These are phyloP conservation scores for Kalmanozyma brasiliensis DNA, from an alignment of 1,284 basidiomycete genomes.

Conservation along the genomic window DNA sequence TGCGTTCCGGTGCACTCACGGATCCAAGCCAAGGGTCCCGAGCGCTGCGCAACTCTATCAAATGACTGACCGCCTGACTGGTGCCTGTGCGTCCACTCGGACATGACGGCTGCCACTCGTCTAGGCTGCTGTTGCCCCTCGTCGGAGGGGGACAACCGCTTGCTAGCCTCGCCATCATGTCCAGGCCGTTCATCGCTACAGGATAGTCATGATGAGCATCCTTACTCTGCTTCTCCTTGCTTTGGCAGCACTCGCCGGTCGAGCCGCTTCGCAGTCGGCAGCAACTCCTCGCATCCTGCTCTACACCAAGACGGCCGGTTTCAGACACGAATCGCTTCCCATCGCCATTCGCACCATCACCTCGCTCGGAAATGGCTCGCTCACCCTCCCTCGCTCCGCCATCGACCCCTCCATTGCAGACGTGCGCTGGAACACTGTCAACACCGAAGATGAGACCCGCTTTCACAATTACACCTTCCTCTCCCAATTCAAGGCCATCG, in stretches of 20 bases:
- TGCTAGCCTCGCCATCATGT: background rate
- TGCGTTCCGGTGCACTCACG: no score
- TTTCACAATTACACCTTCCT: constrained; percentile 46
- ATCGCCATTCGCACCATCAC: constrained; percentile 75
- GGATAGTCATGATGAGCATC: background rate
- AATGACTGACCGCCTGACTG: no score
- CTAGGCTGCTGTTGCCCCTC: no score
- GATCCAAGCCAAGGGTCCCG: no score
- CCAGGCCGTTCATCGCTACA: no score
- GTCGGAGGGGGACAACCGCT: background rate
- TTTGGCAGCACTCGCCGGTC: constrained; percentile 3
- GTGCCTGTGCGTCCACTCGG: no score
- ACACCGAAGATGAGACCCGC: constrained; percentile 40
- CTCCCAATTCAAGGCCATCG: constrained; percentile 67
- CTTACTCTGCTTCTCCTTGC: background rate
- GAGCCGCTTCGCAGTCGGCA: background rate
- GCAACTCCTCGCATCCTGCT: constrained; percentile 49
- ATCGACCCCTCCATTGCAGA: constrained; percentile 33
- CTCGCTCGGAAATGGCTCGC: constrained; percentile 72
- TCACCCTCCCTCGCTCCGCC: constrained; percentile 72
- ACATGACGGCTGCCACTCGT: no score
- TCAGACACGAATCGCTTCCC: constrained; percentile 81
- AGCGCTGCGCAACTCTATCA: no score
- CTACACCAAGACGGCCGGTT: constrained; percentile 66
- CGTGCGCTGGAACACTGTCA: constrained; percentile 34